Base-by-base conservation (phyloP, 2,329 filamentous ascomycete species). In the Paecilomyces formosus region DNA sequence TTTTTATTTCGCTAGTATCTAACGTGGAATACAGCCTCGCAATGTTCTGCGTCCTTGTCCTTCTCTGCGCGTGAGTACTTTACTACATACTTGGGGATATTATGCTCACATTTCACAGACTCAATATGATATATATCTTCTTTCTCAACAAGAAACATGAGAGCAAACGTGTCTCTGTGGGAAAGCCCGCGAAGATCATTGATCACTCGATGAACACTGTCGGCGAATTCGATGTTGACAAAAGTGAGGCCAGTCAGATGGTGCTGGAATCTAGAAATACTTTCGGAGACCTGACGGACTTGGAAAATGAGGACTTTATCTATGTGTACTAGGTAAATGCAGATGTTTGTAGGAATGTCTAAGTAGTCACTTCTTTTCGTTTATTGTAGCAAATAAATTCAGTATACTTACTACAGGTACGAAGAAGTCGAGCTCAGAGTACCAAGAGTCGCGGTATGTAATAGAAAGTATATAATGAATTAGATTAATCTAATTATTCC, bases 281-380 rank as follows among this genome's bases (percentile, higher is more conserved):
- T 1, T 83, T 84, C 65, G 80, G 81, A 55, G 85, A 88, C 66
- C 70, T 81, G 18, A 86, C 83, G 15, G 84, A 87, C 67, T 69
- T 82, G 64, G 74, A 82, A 70, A 87, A 87, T 61, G 83, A 87
- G 64, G 84, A 87, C 60, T 87, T 87, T 64, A 76, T 86, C 6
- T 87, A 83, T 69, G 77, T 86, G 2, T 84, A 76, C 55, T 81
- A 68, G 61, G 28, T 62, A 39, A 18, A 24, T 35, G 12, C n/a
- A 1, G 3, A 39, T 39, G n/a, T n/a, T n/a, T 39, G 2, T n/a
- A 39, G 12, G 13, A 39, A n/a, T 39, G n/a, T n/a, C n/a, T 39
- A 12, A 11, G 9, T 35, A 39, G 35, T 26, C 24, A 26, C 2
- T 6, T 26, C 24, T 3, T 26, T 26, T 26, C 6, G 24, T 3